Evolutionary conservation across 345 rosid species (phyloP).

Genomic region (Syzygium aqueum): DNA sequence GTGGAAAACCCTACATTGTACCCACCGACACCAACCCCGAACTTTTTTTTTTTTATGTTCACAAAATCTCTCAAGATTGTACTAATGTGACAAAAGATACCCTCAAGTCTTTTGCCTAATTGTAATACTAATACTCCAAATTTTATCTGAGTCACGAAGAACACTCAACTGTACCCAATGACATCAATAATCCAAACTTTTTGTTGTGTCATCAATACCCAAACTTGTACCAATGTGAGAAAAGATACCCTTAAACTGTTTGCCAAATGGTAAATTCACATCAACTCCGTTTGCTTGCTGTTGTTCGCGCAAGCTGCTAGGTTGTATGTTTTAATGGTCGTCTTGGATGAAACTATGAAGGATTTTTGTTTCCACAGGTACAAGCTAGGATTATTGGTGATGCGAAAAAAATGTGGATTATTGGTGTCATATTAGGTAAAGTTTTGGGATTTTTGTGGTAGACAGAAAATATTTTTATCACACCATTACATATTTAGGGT

Average conservation of each 20-base stretch:
- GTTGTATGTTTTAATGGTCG: background rate
- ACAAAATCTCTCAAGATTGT: background rate
- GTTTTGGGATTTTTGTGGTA: background rate
- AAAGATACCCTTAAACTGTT: background rate
- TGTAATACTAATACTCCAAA: background rate
- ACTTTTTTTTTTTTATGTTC: background rate
- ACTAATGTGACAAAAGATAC: background rate
- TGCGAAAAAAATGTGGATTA: background rate
- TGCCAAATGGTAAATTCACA: background rate
- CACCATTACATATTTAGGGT: background rate
- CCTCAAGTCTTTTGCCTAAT: background rate
- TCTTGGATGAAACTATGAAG: background rate
- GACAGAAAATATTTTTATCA: background rate
- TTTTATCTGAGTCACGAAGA: background rate
- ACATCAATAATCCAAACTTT: background rate
- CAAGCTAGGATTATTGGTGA: background rate
- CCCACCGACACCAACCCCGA: background rate
- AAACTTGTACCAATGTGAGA: background rate
- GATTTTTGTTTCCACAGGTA: background rate
- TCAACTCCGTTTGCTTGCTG: background rate
- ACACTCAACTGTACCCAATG: background rate
- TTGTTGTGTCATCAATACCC: background rate
- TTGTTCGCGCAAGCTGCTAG: background rate
- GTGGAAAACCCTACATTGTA: background rate
- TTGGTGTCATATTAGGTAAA: background rate